These are phyloP conservation scores for Buxus sempervirens DNA, from an alignment of 164 flowering plant genomes.

Conservation along the genomic window DNA sequence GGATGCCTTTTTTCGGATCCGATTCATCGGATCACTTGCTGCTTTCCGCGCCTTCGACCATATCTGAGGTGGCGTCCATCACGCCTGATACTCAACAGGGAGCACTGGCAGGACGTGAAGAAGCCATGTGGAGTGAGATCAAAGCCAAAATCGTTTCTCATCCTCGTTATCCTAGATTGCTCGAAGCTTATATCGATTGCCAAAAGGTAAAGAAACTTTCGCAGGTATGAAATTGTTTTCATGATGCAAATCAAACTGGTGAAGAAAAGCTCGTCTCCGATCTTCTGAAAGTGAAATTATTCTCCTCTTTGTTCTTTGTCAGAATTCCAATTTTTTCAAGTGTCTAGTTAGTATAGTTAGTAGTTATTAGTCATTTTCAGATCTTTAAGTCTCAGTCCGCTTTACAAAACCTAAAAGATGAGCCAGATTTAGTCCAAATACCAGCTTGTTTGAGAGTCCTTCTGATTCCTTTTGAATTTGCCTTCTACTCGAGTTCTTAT, in stretches of 20 bases:
- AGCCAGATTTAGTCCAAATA: too few relatives aligned
- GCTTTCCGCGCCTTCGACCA: constrained; percentile 33
- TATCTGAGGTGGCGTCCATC: constrained; percentile 35
- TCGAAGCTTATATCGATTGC: constrained; percentile 85
- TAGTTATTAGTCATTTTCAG: not conserved
- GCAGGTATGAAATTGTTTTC: not conserved
- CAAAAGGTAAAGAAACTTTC: constrained; percentile 57
- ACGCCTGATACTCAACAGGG: constrained; percentile 24
- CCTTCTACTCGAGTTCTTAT: too few relatives aligned
- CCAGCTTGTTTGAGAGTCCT: too few relatives aligned
- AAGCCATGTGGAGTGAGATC: constrained; percentile 30
- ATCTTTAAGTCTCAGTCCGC: not conserved
- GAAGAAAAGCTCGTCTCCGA: too few relatives aligned
- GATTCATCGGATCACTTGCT: constrained; percentile 45
- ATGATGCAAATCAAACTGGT: not conserved
- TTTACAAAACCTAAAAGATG: too few relatives aligned
- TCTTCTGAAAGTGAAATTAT: too few relatives aligned
- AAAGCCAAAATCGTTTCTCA: constrained; percentile 87
- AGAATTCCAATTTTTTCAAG: not conserved
- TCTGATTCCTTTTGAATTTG: too few relatives aligned
- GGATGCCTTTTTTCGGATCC: constrained; percentile 40
- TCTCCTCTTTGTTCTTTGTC: not conserved
- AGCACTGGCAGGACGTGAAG: constrained; percentile 9
- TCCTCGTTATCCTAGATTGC: constrained; percentile 75
- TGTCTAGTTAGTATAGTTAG: not conserved